Conservation (phyloP, 2,329 filamentous ascomycete species). For the Neurospora sp. region DNA sequence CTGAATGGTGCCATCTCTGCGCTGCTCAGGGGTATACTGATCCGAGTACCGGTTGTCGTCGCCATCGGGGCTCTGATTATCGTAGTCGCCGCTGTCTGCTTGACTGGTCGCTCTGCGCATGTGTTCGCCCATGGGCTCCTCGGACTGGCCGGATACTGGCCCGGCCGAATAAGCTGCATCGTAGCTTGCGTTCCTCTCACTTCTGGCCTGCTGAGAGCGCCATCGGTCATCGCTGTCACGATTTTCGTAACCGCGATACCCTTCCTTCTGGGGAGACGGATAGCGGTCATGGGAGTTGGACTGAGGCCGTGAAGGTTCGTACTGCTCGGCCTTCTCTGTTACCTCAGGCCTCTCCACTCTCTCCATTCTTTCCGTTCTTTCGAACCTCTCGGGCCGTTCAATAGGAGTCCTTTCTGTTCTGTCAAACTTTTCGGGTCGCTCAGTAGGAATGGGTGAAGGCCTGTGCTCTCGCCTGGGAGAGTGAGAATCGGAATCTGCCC, state of each 20-base stretch:
- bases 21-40: slow-evolving; percentile 37
- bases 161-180: slow-evolving; percentile 37
- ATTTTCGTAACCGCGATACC: slow-evolving; percentile 33
- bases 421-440: slow-evolving; percentile 3
- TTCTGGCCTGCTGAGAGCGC: slow-evolving; percentile 37
- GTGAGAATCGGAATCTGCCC: slow-evolving; percentile 52
- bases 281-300: slow-evolving; percentile 28
- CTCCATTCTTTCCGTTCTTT: slow-evolving; percentile 2
- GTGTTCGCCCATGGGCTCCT: slow-evolving; percentile 39
- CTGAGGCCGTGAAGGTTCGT: slow-evolving; percentile 10
- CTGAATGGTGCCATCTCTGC: slow-evolving; percentile 40
- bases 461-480: slow-evolving; percentile 34
- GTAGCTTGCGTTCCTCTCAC: slow-evolving; percentile 36
- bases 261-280: slow-evolving; percentile 32
- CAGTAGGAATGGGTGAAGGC: slow-evolving; percentile 11
- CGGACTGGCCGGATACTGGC: slow-evolving; percentile 34
- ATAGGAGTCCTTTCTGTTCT: background rate
- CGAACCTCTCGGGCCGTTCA: slow-evolving; percentile 1
- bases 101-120: slow-evolving; percentile 35
- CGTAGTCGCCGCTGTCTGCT: slow-evolving; percentile 39
- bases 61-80: slow-evolving; percentile 43
- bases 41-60: slow-evolving; percentile 37
- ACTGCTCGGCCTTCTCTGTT: slow-evolving; percentile 11
- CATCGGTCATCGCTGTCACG: slow-evolving; percentile 39
- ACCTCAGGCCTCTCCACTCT: slow-evolving; percentile 5